Evolutionary conservation across 495 filamentous ascomycete genomes (phyloP), one percentile per base, ranked within the genome.

Genomic region (Astrocystis sublimbata): DNA sequence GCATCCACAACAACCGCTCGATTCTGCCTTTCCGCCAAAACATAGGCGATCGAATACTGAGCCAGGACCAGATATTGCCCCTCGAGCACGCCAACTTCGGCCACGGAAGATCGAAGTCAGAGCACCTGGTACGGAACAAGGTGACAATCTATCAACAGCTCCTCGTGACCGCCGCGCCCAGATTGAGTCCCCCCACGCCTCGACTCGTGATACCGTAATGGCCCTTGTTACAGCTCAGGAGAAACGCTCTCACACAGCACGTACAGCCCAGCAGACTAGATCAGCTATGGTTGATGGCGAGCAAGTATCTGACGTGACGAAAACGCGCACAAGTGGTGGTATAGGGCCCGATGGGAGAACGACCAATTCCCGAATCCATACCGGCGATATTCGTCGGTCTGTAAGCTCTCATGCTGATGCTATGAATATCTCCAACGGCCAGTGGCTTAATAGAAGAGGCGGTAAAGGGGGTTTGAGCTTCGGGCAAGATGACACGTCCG

Each of bases 1-100:
- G 7, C 12, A 52, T 31, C 17, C 52, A 19, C 63, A 67, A 21
- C 47, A 62, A 4, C 50, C 62, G 5, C 64, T 68, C 30, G 63
- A 68, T 23, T 70, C 68, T 42, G 59, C 63, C 0, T 70, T 72
- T 31, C 63, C 70, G 15, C 36, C 56, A 2, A 63, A 65, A 21
- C 28, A 52, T 4, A 61, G 45, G 9, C 55, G 49, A 24, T 36
- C 31, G 2, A 54, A 51, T 19, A 63, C 61, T 23, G 63, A 72
- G 24, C 61, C 64, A 1, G 50, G 58, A 30, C 58, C 68, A 4
- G 56, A 68, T 19, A 47, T 54, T 24, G 56, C 43, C 38, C 41
- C 63, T 24, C 65, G 63, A 54, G 54, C 26, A 24, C 56, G 43
- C 42, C 63, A 35, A 31, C 47, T 58, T 61, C 65, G 64, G 35